These are phyloP conservation scores for Candida sp. DNA, from an alignment of 1,139 yeast species.

Conservation along the genomic window DNA sequence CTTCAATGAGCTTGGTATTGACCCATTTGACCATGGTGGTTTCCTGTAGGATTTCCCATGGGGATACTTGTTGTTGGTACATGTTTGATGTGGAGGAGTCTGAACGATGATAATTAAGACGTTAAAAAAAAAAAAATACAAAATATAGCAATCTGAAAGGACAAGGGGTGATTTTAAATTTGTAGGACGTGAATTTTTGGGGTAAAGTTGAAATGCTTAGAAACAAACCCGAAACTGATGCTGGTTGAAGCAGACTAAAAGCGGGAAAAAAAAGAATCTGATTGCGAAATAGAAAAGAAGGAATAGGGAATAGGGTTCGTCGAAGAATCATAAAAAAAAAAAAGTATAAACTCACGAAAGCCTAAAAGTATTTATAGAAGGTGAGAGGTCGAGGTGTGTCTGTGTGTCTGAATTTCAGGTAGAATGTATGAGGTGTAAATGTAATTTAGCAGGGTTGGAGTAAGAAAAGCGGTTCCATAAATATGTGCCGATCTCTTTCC, in stretches of 20 bases:
- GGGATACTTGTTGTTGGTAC: slow-evolving; percentile 4
- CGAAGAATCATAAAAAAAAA: not conserved
- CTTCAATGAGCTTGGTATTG: slow-evolving; percentile 31
- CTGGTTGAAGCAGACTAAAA: not conserved
- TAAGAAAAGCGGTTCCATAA: not conserved
- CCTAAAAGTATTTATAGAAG: not conserved
- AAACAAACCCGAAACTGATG: not conserved
- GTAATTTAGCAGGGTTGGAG: not conserved
- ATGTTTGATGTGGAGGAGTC: not conserved
- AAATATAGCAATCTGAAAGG: not conserved
- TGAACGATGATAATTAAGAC: too few species aligned
- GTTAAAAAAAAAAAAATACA: too few species aligned
- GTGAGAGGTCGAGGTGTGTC: not conserved
- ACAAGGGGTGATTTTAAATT: not conserved
- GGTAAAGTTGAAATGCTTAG: not conserved
- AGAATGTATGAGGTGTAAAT: slow-evolving; percentile 1
- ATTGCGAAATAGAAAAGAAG: not conserved
- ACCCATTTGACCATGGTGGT: slow-evolving; percentile 54
- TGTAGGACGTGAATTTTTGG: not conserved
- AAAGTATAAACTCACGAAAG: not conserved
- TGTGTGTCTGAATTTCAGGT: not conserved
- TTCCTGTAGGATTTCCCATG: slow-evolving; percentile 49
- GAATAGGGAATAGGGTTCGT: not conserved
- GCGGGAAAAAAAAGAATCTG: not conserved
- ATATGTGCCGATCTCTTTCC: not conserved